Evolutionary conservation across 345 rosid genomes (phyloP), one percentile per base, ranked within the genome.

Genomic region (Populus pruinosa): DNA sequence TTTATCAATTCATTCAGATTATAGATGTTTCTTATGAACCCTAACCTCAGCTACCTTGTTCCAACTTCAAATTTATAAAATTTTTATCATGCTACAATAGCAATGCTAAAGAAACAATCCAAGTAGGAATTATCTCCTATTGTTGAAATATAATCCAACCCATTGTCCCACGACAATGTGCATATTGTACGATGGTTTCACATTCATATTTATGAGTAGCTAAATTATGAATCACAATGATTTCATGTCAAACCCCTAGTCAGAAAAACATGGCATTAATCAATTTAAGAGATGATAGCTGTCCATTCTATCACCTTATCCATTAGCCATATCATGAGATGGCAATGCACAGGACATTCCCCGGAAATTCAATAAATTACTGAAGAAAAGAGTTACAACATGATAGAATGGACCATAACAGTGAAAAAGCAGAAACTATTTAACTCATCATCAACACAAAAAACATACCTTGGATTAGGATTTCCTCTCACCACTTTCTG

Each of bases 401-500:
- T 76, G 33, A 53, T 23, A 67, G 18, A 33, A 35, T 29, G 13
- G 33, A 25, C 23, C 6, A 10, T 6, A 61, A 25, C 25, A 79
- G 39, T 14, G 25, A 50, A 43, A 67, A n/a, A 74, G 25, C 29
- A 25, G 8, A 20, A 47, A 71, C 6, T 65, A 61, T 43, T 71
- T 35, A 55, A 71, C 53, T 61, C 8, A 78, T 73, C 63, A 75
- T 69, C 61, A 72, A 78, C 3, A 31, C 43, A 8, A 2, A 13
- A 33, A 43, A 43, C 76, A 16, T 23, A 92, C 99, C 99, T 90
- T 72, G 99, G 99, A 85, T 96, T 96, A 71, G 99, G 97, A 87
- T 96, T 96, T 78, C 97, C 98, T 75, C 97, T 87, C 55, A 96
- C 99, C 79, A 96, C 97, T 87, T 96, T 96, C 88, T 96, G 99